These are phyloP conservation scores for Cercospora brassicicola DNA, from an alignment of 2,329 filamentous ascomycete species.

Conservation along the genomic window DNA sequence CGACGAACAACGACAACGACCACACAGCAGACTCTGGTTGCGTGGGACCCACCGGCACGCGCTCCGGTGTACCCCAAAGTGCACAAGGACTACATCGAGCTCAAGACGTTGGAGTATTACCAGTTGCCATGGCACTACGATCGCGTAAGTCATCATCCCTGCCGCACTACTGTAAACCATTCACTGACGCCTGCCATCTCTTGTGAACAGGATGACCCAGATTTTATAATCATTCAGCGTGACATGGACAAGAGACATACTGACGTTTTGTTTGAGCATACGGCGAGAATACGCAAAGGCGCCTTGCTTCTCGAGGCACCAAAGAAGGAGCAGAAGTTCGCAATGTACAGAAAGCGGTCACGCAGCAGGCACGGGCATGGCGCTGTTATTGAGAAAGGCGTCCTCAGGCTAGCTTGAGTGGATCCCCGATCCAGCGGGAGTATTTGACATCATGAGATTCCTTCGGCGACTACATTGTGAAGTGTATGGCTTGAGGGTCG, in stretches of 20 bases:
- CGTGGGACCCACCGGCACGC: slow-evolving; percentile 18
- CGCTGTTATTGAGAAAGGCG: slow-evolving; percentile 24
- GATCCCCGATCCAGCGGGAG: not conserved
- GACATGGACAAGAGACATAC: slow-evolving; percentile 52
- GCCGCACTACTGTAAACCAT: slow-evolving; percentile 8
- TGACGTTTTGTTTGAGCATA: slow-evolving; percentile 54
- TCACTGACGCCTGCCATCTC: slow-evolving; percentile 16
- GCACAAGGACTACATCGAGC: slow-evolving; percentile 46
- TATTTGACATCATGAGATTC: not conserved
- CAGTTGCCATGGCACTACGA: slow-evolving; percentile 52
- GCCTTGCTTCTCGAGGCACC: slow-evolving; percentile 47
- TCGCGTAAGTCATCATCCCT: slow-evolving; percentile 42
- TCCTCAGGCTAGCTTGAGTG: slow-evolving; percentile 23
- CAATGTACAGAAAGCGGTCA: slow-evolving; percentile 45
- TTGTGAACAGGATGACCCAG: slow-evolving; percentile 42
- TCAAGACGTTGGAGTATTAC: slow-evolving; percentile 52
- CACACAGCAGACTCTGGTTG: slow-evolving; percentile 11
- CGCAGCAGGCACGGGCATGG: slow-evolving; percentile 32
- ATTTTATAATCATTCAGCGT: slow-evolving; percentile 53
- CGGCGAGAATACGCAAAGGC: slow-evolving; percentile 45
- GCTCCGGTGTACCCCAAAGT: slow-evolving; percentile 51
- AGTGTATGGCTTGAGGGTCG: not conserved
- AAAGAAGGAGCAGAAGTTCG: slow-evolving; percentile 46
- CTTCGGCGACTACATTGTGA: not conserved
- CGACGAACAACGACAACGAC: slow-evolving; percentile 13